Base-by-base conservation (phyloP, 1,139 yeast genomes). In the Spathaspora sp. region DNA sequence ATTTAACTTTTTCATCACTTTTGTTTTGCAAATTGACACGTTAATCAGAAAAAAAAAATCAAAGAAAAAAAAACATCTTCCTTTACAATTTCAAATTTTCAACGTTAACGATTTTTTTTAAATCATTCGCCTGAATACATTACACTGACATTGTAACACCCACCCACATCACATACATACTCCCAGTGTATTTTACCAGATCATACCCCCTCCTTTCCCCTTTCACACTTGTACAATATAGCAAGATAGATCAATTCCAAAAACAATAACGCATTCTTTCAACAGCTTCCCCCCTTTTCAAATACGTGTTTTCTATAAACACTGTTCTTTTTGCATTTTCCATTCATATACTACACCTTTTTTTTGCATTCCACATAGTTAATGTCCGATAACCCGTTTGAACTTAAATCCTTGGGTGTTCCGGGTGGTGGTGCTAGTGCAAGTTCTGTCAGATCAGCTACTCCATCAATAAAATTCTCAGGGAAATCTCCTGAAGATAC, bases 401-500 rank as follows among this genome's bases (percentile, higher is more conserved):
- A 53, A 29, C 43, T 50, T 16, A 47, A 44, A 27, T 50, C 74
- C 9, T 7, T 31, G 18, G 36, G 36, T 13, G 18, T 15, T 15
- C 16, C 13, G 2, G 34, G 34, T 29, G 17, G 17, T n/a, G 34
- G 34, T 7, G 31, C 16, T n/a, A 16, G 15, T 16, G 33, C 33
- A 7, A 3, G 16, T 3, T 20, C 36, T 3, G 7, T 31, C 9
- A 58, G 68, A 39, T 50, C 67, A 42, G 63, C 61, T 47, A 63
- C 76, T n/a, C 71, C 74, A 2, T 80, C 89, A 6, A 72, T 78
- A 11, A 68, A 67, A 50, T 89, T 67, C 63, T 78, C 89, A 55
- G 74, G 77, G 26, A 64, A 78, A 50, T 64, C 89, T 1, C 73
- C 80, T 4, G 85, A 80, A 29, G 87, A 87, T 40, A 82, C 91